Conservation (phyloP, 2,329 filamentous ascomycete species). For the Fusarium sp. region DNA sequence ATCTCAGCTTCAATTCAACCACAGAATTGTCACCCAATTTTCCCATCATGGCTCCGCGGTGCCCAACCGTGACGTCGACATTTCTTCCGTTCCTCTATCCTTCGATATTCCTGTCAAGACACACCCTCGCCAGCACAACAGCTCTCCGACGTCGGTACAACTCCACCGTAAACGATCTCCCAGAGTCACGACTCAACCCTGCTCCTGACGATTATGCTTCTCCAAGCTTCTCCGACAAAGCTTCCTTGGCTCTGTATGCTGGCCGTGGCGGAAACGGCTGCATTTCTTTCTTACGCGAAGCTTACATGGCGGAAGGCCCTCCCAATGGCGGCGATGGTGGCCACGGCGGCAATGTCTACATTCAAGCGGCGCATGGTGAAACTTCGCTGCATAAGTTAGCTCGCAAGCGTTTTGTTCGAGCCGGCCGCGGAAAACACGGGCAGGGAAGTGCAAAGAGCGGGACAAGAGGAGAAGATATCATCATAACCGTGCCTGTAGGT, state of each 20-base stretch:
- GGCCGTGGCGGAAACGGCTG: conserved; percentile 91
- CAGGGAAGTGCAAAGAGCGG: conserved; percentile 80
- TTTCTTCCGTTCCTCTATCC: conserved; percentile 62
- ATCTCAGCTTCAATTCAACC: conserved; percentile 1
- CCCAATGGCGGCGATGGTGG: conserved; percentile 96
- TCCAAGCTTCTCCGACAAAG: conserved; percentile 88
- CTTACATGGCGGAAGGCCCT: conserved; percentile 87
- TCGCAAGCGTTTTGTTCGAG: conserved; percentile 78
- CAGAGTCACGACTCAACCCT: conserved; percentile 77
- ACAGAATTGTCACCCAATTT: conserved; percentile 8
- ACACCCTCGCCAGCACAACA: conserved; percentile 12
- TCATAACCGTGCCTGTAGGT: conserved; percentile 91
- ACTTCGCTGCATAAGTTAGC: conserved; percentile 94
- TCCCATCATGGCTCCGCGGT: conserved; percentile 45
- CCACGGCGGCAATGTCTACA: conserved; percentile 90
- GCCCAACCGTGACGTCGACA: conserved; percentile 36
- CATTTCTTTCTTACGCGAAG: conserved; percentile 92
- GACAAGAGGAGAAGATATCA: conserved; percentile 83
- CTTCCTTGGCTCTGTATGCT: conserved; percentile 79
- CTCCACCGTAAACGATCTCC: conserved; percentile 51
- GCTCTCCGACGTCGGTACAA: conserved; percentile 39
- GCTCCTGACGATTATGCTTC: conserved; percentile 84
- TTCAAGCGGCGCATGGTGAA: conserved; percentile 90
- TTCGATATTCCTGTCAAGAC: conserved; percentile 50
- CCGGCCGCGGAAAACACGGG: conserved; percentile 80